These are phyloP conservation scores for Elsinoe australis DNA, from an alignment of 2,329 filamentous ascomycete genomes.

Conservation along the genomic window DNA sequence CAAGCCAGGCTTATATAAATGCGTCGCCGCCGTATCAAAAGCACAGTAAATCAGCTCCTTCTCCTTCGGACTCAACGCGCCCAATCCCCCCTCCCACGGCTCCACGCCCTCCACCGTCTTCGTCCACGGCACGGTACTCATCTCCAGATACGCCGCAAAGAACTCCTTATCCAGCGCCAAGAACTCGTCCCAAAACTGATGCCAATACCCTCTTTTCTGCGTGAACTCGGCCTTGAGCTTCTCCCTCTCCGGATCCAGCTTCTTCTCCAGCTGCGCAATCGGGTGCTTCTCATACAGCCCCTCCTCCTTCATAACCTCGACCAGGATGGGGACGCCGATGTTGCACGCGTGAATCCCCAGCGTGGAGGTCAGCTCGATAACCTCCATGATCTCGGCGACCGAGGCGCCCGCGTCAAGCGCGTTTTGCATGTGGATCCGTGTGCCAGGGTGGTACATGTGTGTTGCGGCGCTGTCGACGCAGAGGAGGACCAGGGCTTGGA, in stretches of 20 bases:
- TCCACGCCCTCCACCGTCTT: constrained; percentile 25
- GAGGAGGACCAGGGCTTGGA: constrained; percentile 38
- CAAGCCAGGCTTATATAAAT: constrained; percentile 41
- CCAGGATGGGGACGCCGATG: constrained; percentile 40
- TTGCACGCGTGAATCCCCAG: constrained; percentile 44
- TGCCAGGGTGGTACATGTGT: constrained; percentile 39
- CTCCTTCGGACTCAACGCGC: constrained; percentile 39
- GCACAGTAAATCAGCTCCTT: constrained; percentile 45
- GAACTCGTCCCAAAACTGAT: constrained; percentile 40
- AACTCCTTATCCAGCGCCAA: constrained; percentile 41
- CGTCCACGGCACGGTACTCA: constrained; percentile 39
- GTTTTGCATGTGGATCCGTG: constrained; percentile 35
- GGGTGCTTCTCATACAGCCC: constrained; percentile 22
- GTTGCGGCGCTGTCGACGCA: constrained; percentile 40
- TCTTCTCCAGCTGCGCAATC: neutral
- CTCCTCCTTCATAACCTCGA: constrained; percentile 42
- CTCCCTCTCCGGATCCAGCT: constrained; percentile 33
- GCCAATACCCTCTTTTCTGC: constrained; percentile 42
- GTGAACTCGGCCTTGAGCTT: constrained; percentile 38
- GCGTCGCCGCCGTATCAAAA: constrained; percentile 42
- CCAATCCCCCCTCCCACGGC: constrained; percentile 20
- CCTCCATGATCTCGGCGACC: constrained; percentile 39
- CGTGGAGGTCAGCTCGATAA: constrained; percentile 38
- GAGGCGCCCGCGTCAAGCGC: constrained; percentile 37
- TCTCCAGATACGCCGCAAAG: constrained; percentile 42